These are phyloP conservation scores for Ganoderma sinense DNA, from an alignment of 1,284 basidiomycete genomes.

Conservation along the genomic window DNA sequence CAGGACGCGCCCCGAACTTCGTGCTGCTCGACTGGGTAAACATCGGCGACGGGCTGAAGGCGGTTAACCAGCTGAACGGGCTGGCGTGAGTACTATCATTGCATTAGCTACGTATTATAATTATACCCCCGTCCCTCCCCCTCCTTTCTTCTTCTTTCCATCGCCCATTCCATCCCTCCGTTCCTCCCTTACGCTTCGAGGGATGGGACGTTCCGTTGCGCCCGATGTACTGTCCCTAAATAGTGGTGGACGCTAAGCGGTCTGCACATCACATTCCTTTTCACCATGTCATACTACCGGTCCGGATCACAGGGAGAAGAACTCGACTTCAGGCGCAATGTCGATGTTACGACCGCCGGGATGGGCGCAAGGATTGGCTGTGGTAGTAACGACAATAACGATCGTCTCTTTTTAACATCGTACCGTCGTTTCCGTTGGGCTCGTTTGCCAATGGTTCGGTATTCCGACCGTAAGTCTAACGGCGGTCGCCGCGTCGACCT, in stretches of 20 bases:
- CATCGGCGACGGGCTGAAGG: conserved; percentile 49
- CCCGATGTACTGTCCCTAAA: neutral
- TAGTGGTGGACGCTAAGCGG: neutral
- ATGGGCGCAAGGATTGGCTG: conserved; percentile 5
- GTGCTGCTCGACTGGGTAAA: conserved; percentile 61
- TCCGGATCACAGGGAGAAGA: neutral
- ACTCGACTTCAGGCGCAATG: neutral
- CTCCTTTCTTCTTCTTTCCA: too few relatives aligned
- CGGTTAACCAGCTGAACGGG: conserved; percentile 54
- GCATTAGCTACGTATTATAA: neutral
- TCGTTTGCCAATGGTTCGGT: neutral
- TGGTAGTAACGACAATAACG: conserved; percentile 14
- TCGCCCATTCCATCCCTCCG: neutral
- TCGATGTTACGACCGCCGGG: conserved; percentile 11
- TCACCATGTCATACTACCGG: neutral
- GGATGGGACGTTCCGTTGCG: neutral
- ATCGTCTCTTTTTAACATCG: neutral
- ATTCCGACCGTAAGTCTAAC: neutral
- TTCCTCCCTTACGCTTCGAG: neutral
- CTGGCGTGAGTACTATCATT: conserved; percentile 35
- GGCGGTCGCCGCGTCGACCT: neutral
- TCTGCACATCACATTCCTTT: neutral
- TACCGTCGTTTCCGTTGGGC: neutral
- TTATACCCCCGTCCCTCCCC: neutral
- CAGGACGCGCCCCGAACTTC: conserved; percentile 54